Percentiles rank a stretch among this genome's conserved stretches.
phyloP scores from a whole-genome alignment of 208 protist genomes.

The Tritrichomonas foetus region DNA sequence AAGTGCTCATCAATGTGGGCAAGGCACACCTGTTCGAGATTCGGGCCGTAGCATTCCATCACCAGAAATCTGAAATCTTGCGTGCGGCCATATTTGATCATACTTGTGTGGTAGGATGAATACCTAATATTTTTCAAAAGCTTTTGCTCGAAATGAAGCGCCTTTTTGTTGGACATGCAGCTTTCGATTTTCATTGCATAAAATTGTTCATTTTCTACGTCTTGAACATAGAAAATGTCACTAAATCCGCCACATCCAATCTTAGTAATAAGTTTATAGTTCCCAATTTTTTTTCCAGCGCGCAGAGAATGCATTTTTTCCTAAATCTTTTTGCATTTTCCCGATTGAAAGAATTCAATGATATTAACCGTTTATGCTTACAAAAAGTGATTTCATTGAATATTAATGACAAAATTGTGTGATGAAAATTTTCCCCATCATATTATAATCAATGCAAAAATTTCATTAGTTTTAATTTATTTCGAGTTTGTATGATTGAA shows the following conservation, averaged over 20 bases:
- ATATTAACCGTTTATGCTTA: too few relatives aligned
- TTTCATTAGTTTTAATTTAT: too few relatives aligned
- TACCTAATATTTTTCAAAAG: not conserved
- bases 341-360: too few relatives aligned
- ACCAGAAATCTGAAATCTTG: not conserved
- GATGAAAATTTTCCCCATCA: too few relatives aligned
- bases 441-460: too few relatives aligned
- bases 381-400: too few relatives aligned
- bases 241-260: slow-evolving; percentile 11
- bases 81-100: not conserved
- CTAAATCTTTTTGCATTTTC: too few relatives aligned
- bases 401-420: too few relatives aligned
- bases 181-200: slow-evolving; percentile 36
- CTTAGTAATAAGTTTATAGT: not conserved
- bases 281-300: not conserved
- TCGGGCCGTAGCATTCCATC: not conserved
- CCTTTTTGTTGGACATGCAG: not conserved
- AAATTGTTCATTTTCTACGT: not conserved
- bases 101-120: not conserved
- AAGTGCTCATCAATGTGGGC: not conserved
- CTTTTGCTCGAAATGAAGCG: not conserved
- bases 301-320: not conserved
- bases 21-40: not conserved
- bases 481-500: too few relatives aligned
- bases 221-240: not conserved